These are phyloP conservation scores for Lipomyces yarrowii DNA, from an alignment of 1,139 yeast genomes.

Conservation along the genomic window DNA sequence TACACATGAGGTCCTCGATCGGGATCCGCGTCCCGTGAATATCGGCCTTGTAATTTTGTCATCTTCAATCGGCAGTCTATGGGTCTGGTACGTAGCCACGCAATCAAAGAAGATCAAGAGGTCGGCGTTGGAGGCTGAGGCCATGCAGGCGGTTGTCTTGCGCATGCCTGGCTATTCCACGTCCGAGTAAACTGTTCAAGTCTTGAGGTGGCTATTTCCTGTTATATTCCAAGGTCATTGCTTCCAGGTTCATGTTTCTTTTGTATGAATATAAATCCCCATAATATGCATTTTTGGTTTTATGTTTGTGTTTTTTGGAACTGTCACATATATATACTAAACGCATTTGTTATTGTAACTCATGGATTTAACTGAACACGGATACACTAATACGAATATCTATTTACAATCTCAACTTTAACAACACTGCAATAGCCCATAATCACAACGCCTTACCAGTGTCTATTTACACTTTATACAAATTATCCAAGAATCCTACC, in stretches of 20 bases:
- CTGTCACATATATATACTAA: not conserved
- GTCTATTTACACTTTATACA: conserved; percentile 50
- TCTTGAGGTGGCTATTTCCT: not conserved
- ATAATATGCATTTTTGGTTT: not conserved
- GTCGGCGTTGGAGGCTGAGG: conserved; percentile 58
- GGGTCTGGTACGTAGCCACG: conserved; percentile 57
- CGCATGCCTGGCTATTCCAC: conserved; percentile 49
- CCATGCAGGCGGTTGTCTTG: conserved; percentile 53
- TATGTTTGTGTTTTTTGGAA: not conserved
- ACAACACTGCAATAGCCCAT: not conserved
- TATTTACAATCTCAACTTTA: not conserved
- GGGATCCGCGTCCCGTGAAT: conserved; percentile 83
- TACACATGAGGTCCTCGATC: conserved; percentile 66
- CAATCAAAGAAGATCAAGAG: conserved; percentile 57
- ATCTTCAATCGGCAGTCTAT: conserved; percentile 54
- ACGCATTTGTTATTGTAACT: not conserved
- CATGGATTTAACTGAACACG: not conserved
- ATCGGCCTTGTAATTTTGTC: conserved; percentile 56
- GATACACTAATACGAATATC: not conserved
- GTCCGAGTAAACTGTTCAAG: not conserved
- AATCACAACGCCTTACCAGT: not conserved
- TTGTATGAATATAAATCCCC: not conserved
- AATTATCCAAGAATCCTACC: conserved; percentile 75
- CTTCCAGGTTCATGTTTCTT: not conserved
- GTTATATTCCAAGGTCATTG: not conserved